A percentile compares a stretch with the other conserved stretches of the same genome.
These are phyloP conservation scores for Krasilnikovozyma curviuscula DNA, from an alignment of 768 basidiomycete species.

Conservation along the genomic window DNA sequence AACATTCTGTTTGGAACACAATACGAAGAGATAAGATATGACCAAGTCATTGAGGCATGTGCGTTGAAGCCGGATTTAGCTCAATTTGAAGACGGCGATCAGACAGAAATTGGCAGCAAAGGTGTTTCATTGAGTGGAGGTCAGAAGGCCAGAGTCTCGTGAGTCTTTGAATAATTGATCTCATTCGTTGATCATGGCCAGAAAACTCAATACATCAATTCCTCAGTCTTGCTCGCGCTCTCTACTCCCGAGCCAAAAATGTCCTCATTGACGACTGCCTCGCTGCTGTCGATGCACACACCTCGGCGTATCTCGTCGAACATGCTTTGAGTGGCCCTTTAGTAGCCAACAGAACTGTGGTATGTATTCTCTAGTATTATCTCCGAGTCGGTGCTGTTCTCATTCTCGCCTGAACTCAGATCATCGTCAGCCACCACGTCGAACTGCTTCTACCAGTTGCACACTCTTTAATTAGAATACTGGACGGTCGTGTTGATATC, in stretches of 20 bases:
- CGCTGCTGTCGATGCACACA: conserved; percentile 39
- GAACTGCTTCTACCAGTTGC: conserved; percentile 60
- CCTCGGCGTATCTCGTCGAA: background rate
- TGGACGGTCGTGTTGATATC: conserved; percentile 60
- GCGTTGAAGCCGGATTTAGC: conserved; percentile 4
- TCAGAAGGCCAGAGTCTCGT: conserved; percentile 40
- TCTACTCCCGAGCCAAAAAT: conserved; percentile 15
- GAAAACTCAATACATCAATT: too few relatives aligned
- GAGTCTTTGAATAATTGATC: too few relatives aligned
- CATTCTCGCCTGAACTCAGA: conserved; percentile 9
- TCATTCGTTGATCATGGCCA: too few relatives aligned
- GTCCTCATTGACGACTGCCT: conserved; percentile 65
- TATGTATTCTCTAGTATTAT: conserved; percentile 17
- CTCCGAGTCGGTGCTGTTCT: background rate
- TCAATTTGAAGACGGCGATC: conserved; percentile 10
- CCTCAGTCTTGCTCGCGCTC: background rate
- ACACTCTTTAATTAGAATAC: conserved; percentile 53
- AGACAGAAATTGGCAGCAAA: conserved; percentile 15
- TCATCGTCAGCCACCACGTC: conserved; percentile 59
- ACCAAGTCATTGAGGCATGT: conserved; percentile 3
- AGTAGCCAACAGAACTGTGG: conserved; percentile 24
- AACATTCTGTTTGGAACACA: too few relatives aligned
- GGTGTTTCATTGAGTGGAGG: conserved; percentile 1
- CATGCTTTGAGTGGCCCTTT: conserved; percentile 23
- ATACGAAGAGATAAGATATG: too few relatives aligned